Evolutionary conservation across 169 alveolate genomes (phyloP), one percentile per base, ranked within the genome.

Genomic region (Condylostoma magnum): DNA sequence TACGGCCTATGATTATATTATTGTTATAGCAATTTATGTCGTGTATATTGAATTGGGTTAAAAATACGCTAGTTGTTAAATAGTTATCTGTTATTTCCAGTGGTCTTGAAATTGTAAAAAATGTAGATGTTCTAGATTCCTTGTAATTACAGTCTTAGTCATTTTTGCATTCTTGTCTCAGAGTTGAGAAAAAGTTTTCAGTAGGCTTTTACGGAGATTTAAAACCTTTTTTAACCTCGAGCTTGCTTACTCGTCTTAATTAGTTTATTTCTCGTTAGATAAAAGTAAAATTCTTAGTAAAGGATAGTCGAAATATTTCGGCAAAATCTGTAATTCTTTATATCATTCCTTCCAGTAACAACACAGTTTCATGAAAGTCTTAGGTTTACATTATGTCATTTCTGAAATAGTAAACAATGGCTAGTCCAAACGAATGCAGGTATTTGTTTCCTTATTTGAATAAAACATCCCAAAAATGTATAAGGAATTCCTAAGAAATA

Each of bases 131-230:
- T 27, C 36, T 41, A 8, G 10, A 8, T 0, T 18, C 22, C n/a
- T 38, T 60, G 18, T 60, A 55, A 15, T 60, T 60, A 55, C 71
- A 60, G 36, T 60, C 71, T 2, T 60, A 38, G 18, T 60, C 71
- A 3, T 60, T 28, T 8, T 1, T 27, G 43, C 71, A 60, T n/a
- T 36, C n/a, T n/a, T n/a, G n/a, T n/a, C n/a, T n/a, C n/a, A n/a
- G n/a, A n/a, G n/a, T n/a, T n/a, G n/a, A n/a, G n/a, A n/a, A n/a
- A n/a, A n/a, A n/a, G n/a, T n/a, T n/a, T n/a, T n/a, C n/a, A n/a
- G n/a, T n/a, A n/a, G n/a, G n/a, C n/a, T n/a, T n/a, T n/a, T n/a
- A n/a, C n/a, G n/a, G n/a, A n/a, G n/a, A n/a, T n/a, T n/a, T n/a
- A n/a, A n/a, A n/a, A n/a, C n/a, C n/a, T n/a, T n/a, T n/a, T n/a